phyloP scores from a whole-genome alignment of 257 asterid species.

The Salvia hispanica region DNA sequence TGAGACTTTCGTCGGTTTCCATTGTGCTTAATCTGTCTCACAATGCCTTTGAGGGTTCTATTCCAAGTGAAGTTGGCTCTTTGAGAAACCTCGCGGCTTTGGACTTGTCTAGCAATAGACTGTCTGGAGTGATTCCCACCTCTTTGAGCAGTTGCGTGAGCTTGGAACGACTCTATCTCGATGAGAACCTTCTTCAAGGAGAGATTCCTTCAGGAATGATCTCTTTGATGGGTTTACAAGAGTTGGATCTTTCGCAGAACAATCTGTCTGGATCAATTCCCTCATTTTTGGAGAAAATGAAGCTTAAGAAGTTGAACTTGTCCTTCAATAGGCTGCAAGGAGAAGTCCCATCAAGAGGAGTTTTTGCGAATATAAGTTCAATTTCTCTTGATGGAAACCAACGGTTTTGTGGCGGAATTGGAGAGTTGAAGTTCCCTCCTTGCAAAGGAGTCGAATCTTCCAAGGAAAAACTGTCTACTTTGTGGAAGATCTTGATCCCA shows the following conservation, averaged over 20 bases:
- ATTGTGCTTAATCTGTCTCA: constrained; percentile 25
- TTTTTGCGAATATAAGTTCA: not conserved
- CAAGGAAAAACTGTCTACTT: not conserved
- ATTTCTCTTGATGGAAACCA: constrained; percentile 5
- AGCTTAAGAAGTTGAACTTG: constrained; percentile 5
- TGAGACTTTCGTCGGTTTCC: constrained; percentile 24
- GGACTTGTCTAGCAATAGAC: constrained; percentile 34
- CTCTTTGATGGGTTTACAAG: constrained; percentile 33
- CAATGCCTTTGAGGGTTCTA: constrained; percentile 15
- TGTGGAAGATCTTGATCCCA: not conserved
- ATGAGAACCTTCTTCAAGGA: constrained; percentile 31
- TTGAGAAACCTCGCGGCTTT: constrained; percentile 16
- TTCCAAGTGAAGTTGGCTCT: constrained; percentile 30
- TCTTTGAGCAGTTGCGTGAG: constrained; percentile 20
- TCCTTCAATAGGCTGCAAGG: constrained; percentile 14
- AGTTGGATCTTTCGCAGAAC: constrained; percentile 24
- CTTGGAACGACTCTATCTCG: constrained; percentile 25
- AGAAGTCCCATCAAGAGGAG: constrained; percentile 4
- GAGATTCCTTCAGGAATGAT: constrained; percentile 32
- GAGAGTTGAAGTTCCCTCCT: not conserved
- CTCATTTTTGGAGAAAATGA: not conserved
- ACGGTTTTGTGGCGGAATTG: constrained; percentile 1
- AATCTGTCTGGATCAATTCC: constrained; percentile 20
- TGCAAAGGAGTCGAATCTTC: not conserved
- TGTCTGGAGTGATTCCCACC: constrained; percentile 35